phyloP scores from a whole-genome alignment of 345 rosid species.

The Heritiera littoralis region DNA sequence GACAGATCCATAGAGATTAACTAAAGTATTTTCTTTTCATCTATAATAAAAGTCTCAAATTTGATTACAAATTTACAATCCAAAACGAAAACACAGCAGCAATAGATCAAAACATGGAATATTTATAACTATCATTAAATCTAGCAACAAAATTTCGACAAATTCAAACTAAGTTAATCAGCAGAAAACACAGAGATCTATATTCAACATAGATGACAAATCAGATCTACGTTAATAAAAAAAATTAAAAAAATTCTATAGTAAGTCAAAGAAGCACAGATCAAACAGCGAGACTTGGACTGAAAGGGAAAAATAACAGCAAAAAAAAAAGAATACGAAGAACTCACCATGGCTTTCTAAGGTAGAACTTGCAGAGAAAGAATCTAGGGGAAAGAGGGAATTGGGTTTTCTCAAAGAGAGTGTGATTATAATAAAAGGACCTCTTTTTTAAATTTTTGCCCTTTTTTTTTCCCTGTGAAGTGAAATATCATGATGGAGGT shows the following conservation, averaged over 20 bases:
- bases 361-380: background rate
- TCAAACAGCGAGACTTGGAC: background rate
- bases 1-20: constrained; percentile 10
- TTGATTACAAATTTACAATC: background rate
- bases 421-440: background rate
- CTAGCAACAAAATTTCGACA: background rate
- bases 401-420: background rate
- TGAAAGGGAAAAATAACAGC: background rate
- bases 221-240: background rate
- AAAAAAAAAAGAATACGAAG: too few species aligned
- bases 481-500: background rate
- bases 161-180: background rate
- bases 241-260: background rate
- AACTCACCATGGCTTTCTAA: constrained; percentile 12
- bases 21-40: background rate
- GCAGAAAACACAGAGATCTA: background rate
- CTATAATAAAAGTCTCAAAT: background rate
- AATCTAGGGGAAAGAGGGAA: background rate
- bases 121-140: background rate
- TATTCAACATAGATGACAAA: background rate
- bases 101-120: background rate
- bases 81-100: background rate
- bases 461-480: background rate
- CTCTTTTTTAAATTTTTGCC: too few species aligned
- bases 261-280: background rate